Base-by-base conservation (phyloP, 352 stramenopile genomes). In the Pythium chondricola region DNA sequence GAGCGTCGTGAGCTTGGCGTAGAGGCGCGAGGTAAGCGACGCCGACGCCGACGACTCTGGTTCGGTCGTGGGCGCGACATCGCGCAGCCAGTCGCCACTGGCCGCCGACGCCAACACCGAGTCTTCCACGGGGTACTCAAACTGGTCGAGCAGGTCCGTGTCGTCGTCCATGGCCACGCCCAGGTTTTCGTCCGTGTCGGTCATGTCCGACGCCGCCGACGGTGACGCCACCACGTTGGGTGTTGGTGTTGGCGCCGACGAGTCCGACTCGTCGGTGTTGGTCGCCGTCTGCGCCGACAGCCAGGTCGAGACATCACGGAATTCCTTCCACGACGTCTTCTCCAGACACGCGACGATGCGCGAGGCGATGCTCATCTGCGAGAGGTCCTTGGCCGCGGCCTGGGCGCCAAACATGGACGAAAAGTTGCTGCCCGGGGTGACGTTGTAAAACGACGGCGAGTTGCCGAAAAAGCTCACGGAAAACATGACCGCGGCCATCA, bases 401-500 rank as follows among this genome's bases (percentile, higher is more conserved):
- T 88, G 71, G 4, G 77, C 79, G 22, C 71, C 71, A 40, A 93
- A 93, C 59, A 86, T 90, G 33, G 80, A 91, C 56, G 70, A 79
- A 46, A 91, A 90, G 42, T 75, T 87, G 49, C 65, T 83, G 50
- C 79, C 82, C 33, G 56, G 86, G 33, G 79, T 80, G 21, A 89
- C 61, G 37, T 85, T 86, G 38, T 83, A 74, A 16, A 86, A 77
- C n/a, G 69, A 72, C 18, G 83, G 65, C 27, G 67, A 74, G 52
- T 90, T 83, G 26, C 83, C 83, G 43, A 86, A 91, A 51, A 90
- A 91, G 14, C 74, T 88, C 32, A 90, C 77, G 6, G 75, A 89
- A 40, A 93, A 90, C 69, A 93, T 89, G 61, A 93, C 82, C 7
- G 80, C 83, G 61, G 89, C 89, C 67, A 93, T 88, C 83, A 93